phyloP scores from a whole-genome alignment of 305 asterid genomes.

The Fraxinus velutina region DNA sequence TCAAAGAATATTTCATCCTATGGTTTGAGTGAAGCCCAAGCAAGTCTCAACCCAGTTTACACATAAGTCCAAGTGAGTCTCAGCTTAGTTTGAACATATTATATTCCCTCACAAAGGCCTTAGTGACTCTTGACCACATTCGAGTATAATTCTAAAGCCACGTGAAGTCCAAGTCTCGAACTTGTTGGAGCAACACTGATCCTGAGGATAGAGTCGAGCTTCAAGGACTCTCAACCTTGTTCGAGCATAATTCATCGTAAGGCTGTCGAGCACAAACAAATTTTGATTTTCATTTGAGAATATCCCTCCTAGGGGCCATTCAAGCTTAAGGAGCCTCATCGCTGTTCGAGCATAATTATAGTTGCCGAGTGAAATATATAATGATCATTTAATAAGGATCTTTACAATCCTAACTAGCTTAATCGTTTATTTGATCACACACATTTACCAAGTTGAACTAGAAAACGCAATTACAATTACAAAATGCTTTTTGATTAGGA shows the following conservation, averaged over 20 bases:
- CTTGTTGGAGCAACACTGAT: not conserved
- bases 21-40: not conserved
- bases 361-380: not conserved
- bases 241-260: no score
- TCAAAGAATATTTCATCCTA: not conserved
- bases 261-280: not conserved
- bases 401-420: not conserved
- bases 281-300: not conserved
- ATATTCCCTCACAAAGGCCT: no score
- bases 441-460: not conserved
- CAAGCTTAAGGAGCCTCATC: not conserved
- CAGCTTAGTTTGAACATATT: no score
- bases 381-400: not conserved
- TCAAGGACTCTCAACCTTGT: not conserved
- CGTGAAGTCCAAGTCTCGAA: not conserved
- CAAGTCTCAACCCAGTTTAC: no score
- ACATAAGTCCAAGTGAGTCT: no score
- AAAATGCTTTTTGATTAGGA: not conserved
- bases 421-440: not conserved
- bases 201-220: not conserved
- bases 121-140: no score
- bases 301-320: not conserved
- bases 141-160: not conserved
- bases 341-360: not conserved
- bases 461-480: not conserved